phyloP scores from a whole-genome alignment of 495 filamentous ascomycete genomes.

The Annulohypoxylon moriforme region DNA sequence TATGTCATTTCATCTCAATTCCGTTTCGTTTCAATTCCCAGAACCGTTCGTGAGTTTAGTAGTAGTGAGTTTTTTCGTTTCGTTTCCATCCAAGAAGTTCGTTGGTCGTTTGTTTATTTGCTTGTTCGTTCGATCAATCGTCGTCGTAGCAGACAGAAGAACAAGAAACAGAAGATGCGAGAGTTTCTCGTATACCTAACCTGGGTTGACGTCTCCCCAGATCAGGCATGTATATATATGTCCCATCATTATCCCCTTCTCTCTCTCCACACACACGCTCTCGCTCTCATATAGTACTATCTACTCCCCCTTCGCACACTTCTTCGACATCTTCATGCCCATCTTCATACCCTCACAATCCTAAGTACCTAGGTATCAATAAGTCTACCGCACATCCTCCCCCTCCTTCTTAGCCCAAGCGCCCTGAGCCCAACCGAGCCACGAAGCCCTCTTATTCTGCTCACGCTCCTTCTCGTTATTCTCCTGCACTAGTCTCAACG shows the following conservation, averaged over 20 bases:
- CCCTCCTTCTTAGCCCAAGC: slow-evolving; percentile 57
- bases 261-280: background rate
- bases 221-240: background rate
- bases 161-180: background rate
- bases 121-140: background rate
- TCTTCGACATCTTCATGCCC: too few species aligned
- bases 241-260: background rate
- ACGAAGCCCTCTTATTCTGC: slow-evolving; percentile 63
- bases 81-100: background rate
- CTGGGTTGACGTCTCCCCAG: background rate
- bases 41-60: background rate
- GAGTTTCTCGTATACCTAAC: background rate
- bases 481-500: slow-evolving; percentile 86
- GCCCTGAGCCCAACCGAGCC: slow-evolving; percentile 65
- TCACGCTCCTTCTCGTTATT: slow-evolving; percentile 52
- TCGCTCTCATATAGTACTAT: background rate
- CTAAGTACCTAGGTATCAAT: background rate
- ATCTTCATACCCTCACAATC: background rate
- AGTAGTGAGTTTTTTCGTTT: background rate
- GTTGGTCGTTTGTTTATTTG: background rate
- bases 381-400: slow-evolving; percentile 30
- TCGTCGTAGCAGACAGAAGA: background rate
- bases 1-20: background rate
- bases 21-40: background rate
- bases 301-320: too few species aligned